phyloP scores from a whole-genome alignment of 768 basidiomycete genomes.

The Psilocybe subaeruginosa region DNA sequence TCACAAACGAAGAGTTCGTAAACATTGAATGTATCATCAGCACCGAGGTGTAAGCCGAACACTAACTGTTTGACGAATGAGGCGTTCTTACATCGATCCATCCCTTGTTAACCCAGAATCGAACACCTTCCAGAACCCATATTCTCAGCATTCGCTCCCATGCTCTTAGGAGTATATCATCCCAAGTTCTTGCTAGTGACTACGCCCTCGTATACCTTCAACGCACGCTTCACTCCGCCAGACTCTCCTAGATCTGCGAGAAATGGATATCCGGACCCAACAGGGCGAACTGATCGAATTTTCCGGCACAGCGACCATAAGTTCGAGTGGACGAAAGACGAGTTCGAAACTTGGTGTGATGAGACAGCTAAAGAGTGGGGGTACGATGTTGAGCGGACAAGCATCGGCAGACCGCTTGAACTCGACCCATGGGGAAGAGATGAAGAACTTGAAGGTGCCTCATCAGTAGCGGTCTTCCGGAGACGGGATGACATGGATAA shows the following conservation, averaged over 20 bases:
- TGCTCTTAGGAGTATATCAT: slow-evolving; percentile 77
- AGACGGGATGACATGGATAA: slow-evolving; percentile 39
- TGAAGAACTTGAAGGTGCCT: slow-evolving; percentile 63
- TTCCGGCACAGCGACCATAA: slow-evolving; percentile 88
- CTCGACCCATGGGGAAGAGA: slow-evolving; percentile 77
- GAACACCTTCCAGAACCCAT: slow-evolving; percentile 72
- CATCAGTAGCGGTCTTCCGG: slow-evolving; percentile 66
- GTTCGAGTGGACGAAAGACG: slow-evolving; percentile 84
- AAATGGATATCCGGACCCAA: slow-evolving; percentile 72
- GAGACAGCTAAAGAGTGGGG: slow-evolving; percentile 66
- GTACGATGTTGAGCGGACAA: slow-evolving; percentile 62
- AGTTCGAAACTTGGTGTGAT: slow-evolving; percentile 70
- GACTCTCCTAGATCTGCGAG: slow-evolving; percentile 43
- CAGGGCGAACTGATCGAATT: slow-evolving; percentile 67
- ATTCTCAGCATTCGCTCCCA: slow-evolving; percentile 65
- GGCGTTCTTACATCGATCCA: neutral
- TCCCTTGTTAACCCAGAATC: slow-evolving; percentile 49
- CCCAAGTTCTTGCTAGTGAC: slow-evolving; percentile 78
- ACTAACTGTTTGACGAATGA: neutral
- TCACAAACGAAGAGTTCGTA: slow-evolving; percentile 66
- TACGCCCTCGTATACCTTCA: slow-evolving; percentile 87
- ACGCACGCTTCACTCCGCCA: slow-evolving; percentile 70
- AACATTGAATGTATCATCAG: slow-evolving; percentile 73
- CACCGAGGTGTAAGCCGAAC: slow-evolving; percentile 73
- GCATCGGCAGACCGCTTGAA: slow-evolving; percentile 62